Evolutionary conservation across 306 rosid species (phyloP).

Genomic region (Begonia peltatifolia): DNA sequence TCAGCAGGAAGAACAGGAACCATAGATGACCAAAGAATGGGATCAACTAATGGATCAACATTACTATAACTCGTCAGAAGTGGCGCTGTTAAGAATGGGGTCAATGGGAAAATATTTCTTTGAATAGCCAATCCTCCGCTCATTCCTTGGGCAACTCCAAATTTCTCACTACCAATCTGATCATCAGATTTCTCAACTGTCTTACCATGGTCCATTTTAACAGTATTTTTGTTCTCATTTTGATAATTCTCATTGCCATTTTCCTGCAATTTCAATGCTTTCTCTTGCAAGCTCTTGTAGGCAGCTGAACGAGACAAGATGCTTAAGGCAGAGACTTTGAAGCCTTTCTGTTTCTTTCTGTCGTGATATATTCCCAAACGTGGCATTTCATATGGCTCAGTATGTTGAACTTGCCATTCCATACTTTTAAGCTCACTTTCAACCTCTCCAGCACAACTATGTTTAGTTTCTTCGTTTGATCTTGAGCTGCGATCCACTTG

Average conservation of each 20-base stretch:
- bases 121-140: conserved; percentile 68
- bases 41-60: too few species aligned
- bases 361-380: conserved; percentile 43
- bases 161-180: too few species aligned
- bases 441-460: conserved; percentile 48
- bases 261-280: conserved; percentile 54
- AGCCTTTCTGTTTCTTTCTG: conserved; percentile 34
- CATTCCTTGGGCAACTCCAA: too few species aligned
- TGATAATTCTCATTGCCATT: conserved; percentile 49
- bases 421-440: conserved; percentile 60
- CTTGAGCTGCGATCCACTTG: conserved; percentile 38
- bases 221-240: conserved; percentile 62
- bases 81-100: conserved; percentile 77
- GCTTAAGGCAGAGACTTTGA: conserved; percentile 70
- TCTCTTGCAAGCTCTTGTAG: conserved; percentile 81
- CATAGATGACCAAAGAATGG: conserved; percentile 77
- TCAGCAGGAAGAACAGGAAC: conserved; percentile 66
- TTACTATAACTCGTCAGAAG: conserved; percentile 61
- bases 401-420: conserved; percentile 51
- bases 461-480: conserved; percentile 60
- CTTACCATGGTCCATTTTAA: conserved; percentile 75
- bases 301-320: conserved; percentile 84
- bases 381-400: conserved; percentile 95
- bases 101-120: conserved; percentile 58
- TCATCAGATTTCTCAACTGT: conserved; percentile 56